Evolutionary conservation across 495 filamentous ascomycete genomes (phyloP), one percentile per base, ranked within the genome.

Genomic region (Tuber microsphaerosporum): DNA sequence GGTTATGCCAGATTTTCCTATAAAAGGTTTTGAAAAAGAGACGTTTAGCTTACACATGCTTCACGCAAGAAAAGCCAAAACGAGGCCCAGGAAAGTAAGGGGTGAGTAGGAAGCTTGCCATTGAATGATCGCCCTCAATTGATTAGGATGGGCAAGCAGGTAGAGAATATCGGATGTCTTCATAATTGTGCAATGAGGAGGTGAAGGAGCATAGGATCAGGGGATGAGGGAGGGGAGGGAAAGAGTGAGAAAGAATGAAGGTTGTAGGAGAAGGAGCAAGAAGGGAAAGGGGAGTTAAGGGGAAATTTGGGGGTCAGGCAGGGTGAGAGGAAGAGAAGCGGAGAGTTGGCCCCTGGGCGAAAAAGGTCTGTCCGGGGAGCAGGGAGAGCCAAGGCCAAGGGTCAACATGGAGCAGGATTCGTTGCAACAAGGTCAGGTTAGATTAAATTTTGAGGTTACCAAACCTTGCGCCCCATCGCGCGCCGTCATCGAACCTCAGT

Each of bases 1-100:
- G 91, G 77, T 94, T 92, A 85, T 98, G 95, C 94, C 94, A 98
- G 79, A 94, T 87, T 87, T 94, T 96, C 94, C 94, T 98, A 70
- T 0, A 74, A 44, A 19, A 75, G 31, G 69, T 37, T 7, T 42
- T 22, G 42, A 16, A 20, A 20, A 39, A 41, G 72, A 73, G 1
- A 56, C 0, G 72, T 71, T 44, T 34, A 65, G 56, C 56, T 65
- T 34, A 65, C 26, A 26, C 31, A 34, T 34, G 14, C 26, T 26
- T 26, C 4, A 26, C 6, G 56, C 26, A 34, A 42, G 48, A 45
- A 39, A 72, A 31, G 70, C 70, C 43, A 48, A 4, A 39, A 37
- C 39, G 73, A n/a, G n/a, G n/a, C 12, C 4, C 10, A 6, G 26
- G n/a, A 16, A 37, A 42, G 56, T 65, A 65, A 17, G 56, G 56